These are phyloP conservation scores for Quercus bicolor DNA, from an alignment of 306 rosid species.

Conservation along the genomic window DNA sequence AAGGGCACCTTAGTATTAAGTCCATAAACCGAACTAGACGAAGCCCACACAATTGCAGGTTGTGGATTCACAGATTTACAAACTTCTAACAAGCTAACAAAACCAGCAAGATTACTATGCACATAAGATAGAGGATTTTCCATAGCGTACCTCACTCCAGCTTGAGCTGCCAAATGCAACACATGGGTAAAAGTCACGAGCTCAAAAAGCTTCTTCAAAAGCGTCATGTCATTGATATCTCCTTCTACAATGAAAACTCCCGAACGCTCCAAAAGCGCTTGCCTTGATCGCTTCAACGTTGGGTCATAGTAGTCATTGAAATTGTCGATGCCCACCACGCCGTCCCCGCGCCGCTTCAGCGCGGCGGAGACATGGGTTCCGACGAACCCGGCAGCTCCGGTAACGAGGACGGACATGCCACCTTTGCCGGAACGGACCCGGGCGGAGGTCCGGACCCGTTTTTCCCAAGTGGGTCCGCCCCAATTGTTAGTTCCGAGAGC, in stretches of 20 bases:
- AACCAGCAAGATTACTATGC: constrained; percentile 93
- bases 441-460: constrained; percentile 68
- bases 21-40: constrained; percentile 93
- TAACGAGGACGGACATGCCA: constrained; percentile 73
- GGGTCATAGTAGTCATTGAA: constrained; percentile 91
- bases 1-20: constrained; percentile 92
- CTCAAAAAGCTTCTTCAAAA: constrained; percentile 82
- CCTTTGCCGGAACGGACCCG: constrained; percentile 50
- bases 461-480: constrained; percentile 96
- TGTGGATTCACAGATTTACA: constrained; percentile 83
- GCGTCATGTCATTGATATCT: constrained; percentile 72
- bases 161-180: constrained; percentile 98
- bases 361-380: constrained; percentile 93
- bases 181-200: constrained; percentile 92
- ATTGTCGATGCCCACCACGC: constrained; percentile 74
- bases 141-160: constrained; percentile 99
- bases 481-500: constrained; percentile 64
- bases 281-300: constrained; percentile 75
- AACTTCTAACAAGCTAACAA: constrained; percentile 84
- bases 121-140: constrained; percentile 94
- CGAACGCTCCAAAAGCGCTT: constrained; percentile 64
- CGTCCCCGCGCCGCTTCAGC: constrained; percentile 86
- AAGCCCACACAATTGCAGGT: constrained; percentile 97
- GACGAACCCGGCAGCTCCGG: constrained; percentile 91
- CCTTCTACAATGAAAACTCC: constrained; percentile 96